Conservation (phyloP, 1,139 yeast species). For the Saccharomycopsis crataegensis region DNA sequence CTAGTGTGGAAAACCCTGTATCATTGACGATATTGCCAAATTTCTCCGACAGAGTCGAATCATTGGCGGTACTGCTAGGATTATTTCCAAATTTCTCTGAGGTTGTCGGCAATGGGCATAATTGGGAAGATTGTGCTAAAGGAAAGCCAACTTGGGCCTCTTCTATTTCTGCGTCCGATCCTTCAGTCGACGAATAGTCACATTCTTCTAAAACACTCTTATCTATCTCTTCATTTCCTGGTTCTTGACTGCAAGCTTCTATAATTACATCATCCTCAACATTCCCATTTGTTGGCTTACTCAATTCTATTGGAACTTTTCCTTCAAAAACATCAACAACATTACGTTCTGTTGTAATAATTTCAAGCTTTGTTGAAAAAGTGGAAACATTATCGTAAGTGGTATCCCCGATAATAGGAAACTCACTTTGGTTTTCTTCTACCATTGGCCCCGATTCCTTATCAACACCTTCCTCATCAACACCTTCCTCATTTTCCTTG, state of each 20-base stretch:
- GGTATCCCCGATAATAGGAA: background rate
- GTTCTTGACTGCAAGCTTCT: no score
- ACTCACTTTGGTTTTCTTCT: background rate
- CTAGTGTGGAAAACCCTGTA: background rate
- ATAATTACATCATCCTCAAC: no score
- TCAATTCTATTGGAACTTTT: background rate
- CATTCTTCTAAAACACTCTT: no score
- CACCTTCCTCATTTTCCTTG: background rate
- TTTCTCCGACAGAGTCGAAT: no score
- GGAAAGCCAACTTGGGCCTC: no score
- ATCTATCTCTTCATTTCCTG: no score
- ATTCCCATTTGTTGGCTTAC: no score
- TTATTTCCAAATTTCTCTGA: no score
- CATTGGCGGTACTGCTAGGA: no score
- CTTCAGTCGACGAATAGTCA: background rate
- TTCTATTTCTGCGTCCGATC: background rate
- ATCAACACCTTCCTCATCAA: background rate
- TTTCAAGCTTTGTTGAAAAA: background rate
- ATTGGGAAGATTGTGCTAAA: no score
- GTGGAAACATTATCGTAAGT: background rate
- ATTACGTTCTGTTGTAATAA: background rate
- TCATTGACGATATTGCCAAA: no score
- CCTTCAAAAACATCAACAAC: background rate
- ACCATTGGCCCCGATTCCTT: background rate
- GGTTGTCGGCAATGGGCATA: no score